phyloP scores from a whole-genome alignment of 2,329 filamentous ascomycete genomes.

The Aciculosporium take region DNA sequence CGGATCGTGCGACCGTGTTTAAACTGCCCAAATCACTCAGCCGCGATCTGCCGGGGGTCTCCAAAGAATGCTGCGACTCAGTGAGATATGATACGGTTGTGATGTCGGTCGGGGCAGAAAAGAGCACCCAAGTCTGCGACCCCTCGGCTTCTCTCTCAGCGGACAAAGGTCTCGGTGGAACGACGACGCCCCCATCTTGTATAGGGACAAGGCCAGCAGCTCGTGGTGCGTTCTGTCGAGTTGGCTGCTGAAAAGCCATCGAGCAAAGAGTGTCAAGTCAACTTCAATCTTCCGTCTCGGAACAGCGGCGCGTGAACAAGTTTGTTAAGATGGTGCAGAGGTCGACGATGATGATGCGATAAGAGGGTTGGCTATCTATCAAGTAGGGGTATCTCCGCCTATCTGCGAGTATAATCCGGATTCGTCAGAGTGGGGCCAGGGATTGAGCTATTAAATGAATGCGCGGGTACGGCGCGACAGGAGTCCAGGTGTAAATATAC shows the following conservation, averaged over 20 bases:
- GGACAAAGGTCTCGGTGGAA: constrained; percentile 11
- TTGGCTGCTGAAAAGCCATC: constrained; percentile 49
- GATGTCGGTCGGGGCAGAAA: constrained; percentile 57
- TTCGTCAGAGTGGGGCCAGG: not conserved
- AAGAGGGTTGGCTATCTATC: constrained; percentile 2
- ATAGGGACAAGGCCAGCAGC: constrained; percentile 27
- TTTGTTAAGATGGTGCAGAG: not conserved
- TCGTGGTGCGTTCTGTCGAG: constrained; percentile 37
- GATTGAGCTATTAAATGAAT: not conserved
- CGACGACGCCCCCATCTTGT: constrained; percentile 19
- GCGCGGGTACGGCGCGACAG: too few species aligned
- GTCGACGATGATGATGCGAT: constrained; percentile 3
- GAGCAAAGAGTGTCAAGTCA: not conserved
- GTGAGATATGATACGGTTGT: constrained; percentile 54
- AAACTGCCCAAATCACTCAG: constrained; percentile 72
- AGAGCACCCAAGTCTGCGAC: constrained; percentile 91
- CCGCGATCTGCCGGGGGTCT: constrained; percentile 54
- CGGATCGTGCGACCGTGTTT: constrained; percentile 51
- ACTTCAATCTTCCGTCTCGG: too few species aligned
- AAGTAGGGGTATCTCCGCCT: not conserved
- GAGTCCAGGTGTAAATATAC: not conserved
- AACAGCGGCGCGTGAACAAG: not conserved
- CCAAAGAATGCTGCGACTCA: constrained; percentile 49
- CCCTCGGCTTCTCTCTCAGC: constrained; percentile 40
- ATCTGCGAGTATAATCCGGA: not conserved